These are phyloP conservation scores for Penicillium bialowiezense DNA, from an alignment of 495 filamentous ascomycete species.

Conservation along the genomic window DNA sequence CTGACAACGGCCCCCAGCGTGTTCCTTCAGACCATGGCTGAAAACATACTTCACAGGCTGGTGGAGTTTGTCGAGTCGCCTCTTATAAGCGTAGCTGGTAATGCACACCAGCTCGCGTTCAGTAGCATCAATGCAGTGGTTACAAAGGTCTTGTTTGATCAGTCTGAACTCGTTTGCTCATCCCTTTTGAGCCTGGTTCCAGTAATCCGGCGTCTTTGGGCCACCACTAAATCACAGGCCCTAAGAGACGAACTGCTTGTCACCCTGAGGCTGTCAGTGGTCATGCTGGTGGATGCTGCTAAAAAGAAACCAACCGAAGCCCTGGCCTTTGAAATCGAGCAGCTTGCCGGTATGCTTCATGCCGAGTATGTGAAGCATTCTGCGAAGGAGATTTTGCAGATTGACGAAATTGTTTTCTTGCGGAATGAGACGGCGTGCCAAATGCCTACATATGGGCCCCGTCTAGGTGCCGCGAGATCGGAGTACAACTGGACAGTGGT, in stretches of 20 bases:
- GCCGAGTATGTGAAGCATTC: constrained; percentile 70
- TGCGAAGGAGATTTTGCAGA: constrained; percentile 68
- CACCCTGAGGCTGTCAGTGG: constrained; percentile 60
- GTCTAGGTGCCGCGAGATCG: constrained; percentile 40
- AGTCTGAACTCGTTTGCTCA: constrained; percentile 57
- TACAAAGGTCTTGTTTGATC: constrained; percentile 61
- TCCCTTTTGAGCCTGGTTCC: constrained; percentile 62
- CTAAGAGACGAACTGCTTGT: constrained; percentile 72
- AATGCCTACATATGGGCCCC: constrained; percentile 34
- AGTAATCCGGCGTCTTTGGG: constrained; percentile 71
- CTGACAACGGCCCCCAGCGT: constrained; percentile 69
- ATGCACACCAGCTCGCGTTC: constrained; percentile 68
- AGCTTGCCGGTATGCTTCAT: constrained; percentile 60
- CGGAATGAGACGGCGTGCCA: constrained; percentile 19
- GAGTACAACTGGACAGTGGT: constrained; percentile 49
- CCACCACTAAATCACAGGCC: constrained; percentile 52
- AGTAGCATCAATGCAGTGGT: constrained; percentile 72
- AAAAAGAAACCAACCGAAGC: constrained; percentile 29
- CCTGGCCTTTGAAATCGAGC: constrained; percentile 39
- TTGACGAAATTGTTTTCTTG: constrained; percentile 67
- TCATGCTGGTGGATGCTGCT: constrained; percentile 27
- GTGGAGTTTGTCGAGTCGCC: constrained; percentile 58
- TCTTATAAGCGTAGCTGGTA: constrained; percentile 52
- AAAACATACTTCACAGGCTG: constrained; percentile 55
- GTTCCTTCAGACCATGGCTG: constrained; percentile 59